Evolutionary conservation across 148 eudicot species (phyloP).

Genomic region (Vaccinium macrocarpon): DNA sequence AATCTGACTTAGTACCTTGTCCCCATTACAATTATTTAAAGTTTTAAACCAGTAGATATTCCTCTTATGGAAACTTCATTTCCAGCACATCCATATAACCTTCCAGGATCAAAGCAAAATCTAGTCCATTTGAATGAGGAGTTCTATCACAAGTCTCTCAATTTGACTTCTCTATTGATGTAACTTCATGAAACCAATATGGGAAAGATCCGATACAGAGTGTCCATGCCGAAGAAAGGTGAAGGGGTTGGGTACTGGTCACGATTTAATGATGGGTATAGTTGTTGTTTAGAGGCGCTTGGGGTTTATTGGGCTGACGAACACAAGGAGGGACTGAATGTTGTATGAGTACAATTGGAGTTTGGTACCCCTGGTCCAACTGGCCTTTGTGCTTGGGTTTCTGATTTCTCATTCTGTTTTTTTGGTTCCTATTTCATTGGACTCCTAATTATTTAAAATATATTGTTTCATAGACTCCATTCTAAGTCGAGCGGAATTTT

Average conservation of each 20-base stretch:
- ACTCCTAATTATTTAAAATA: neutral
- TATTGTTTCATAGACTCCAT: neutral
- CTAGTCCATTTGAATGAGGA: neutral
- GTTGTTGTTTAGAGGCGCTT: neutral
- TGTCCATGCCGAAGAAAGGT: neutral
- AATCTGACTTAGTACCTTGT: neutral
- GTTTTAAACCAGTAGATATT: neutral
- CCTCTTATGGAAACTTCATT: neutral
- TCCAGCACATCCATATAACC: neutral
- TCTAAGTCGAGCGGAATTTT: neutral
- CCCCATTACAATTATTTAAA: neutral
- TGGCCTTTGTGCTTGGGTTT: neutral
- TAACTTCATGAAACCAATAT: neutral
- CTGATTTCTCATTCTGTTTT: neutral
- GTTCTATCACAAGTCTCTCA: neutral
- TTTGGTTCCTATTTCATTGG: neutral
- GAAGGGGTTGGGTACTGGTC: neutral
- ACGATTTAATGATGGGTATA: neutral
- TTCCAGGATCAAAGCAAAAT: neutral
- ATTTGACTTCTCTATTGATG: neutral
- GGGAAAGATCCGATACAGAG: neutral
- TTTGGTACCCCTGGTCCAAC: neutral
- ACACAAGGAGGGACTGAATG: neutral
- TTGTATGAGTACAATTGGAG: neutral
- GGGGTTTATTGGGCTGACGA: neutral